Evolutionary conservation across 1,284 basidiomycete genomes (phyloP).

Genomic region (Calocybe gambosa): DNA sequence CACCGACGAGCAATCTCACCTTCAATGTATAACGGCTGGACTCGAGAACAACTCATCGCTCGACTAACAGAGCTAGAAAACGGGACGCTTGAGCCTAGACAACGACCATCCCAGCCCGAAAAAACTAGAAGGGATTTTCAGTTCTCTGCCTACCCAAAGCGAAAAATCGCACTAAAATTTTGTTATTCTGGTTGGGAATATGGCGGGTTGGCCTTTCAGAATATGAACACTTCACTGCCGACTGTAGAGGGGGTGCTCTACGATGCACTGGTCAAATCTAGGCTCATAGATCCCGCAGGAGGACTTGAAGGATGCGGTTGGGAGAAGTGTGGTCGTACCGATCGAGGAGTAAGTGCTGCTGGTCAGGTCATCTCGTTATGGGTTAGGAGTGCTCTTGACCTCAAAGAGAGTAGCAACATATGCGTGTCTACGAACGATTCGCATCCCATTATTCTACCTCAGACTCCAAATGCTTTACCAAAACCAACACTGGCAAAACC

Average conservation of each 20-base stretch:
- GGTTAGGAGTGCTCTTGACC: conserved; percentile 61
- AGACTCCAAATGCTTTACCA: too few species aligned
- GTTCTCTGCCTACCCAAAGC: conserved; percentile 63
- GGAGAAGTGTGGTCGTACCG: conserved; percentile 90
- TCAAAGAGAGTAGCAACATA: conserved; percentile 1
- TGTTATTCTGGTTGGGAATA: conserved; percentile 92
- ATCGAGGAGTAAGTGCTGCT: conserved; percentile 90
- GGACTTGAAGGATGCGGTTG: conserved; percentile 87
- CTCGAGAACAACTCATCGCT: conserved; percentile 62
- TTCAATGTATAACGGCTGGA: conserved; percentile 47
- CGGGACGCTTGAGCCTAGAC: too few species aligned
- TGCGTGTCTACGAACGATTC: neutral
- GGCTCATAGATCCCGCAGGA: conserved; percentile 65
- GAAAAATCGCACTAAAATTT: conserved; percentile 91
- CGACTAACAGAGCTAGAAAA: conserved; percentile 51
- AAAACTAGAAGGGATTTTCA: conserved; percentile 37
- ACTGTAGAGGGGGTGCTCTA: conserved; percentile 91
- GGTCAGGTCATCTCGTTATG: conserved; percentile 93
- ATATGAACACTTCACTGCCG: conserved; percentile 62
- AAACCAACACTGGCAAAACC: neutral
- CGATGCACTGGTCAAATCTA: conserved; percentile 70
- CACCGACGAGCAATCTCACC: conserved; percentile 14
- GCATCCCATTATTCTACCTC: neutral
- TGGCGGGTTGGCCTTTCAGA: conserved; percentile 83
- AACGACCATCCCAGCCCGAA: conserved; percentile 16